These are phyloP conservation scores for Xylaria castorea DNA, from an alignment of 495 filamentous ascomycete genomes.

Conservation along the genomic window DNA sequence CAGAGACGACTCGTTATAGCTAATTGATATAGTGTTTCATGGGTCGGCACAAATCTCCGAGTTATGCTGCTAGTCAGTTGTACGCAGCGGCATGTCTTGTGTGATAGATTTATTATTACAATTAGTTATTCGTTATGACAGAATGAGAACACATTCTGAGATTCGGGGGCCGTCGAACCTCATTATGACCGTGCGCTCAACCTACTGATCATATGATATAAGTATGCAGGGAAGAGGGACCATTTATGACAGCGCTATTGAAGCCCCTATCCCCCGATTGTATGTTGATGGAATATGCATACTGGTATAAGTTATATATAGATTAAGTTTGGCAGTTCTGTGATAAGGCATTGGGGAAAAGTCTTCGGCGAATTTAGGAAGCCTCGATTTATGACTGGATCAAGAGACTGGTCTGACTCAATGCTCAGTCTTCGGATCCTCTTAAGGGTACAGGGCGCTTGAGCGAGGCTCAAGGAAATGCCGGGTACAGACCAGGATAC, in stretches of 20 bases:
- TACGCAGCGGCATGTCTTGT: not conserved
- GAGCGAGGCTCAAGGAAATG: constrained; percentile 7
- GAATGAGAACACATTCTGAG: not conserved
- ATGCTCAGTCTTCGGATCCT: not conserved
- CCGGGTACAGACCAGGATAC: constrained; percentile 18
- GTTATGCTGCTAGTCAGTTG: not conserved
- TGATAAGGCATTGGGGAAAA: not conserved
- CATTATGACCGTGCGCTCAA: not conserved
- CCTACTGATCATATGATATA: constrained; percentile 5
- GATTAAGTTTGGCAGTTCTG: not conserved
- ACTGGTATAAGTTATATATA: no score
- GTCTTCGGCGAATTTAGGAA: not conserved
- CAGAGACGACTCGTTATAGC: not conserved
- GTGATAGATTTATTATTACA: no score
- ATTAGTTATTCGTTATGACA: not conserved
- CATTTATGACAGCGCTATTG: not conserved
- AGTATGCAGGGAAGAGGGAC: not conserved
- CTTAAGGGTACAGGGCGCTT: not conserved
- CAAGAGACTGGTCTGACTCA: not conserved
- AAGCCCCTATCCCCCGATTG: not conserved
- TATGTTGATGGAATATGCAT: not conserved
- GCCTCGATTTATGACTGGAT: not conserved
- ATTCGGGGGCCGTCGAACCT: not conserved
- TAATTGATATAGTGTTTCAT: not conserved
- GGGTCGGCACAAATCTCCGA: not conserved